Evolutionary conservation across 192 early-diverging fungal genomes (phyloP).

Genomic region (Borealophlyctis nickersoniae): DNA sequence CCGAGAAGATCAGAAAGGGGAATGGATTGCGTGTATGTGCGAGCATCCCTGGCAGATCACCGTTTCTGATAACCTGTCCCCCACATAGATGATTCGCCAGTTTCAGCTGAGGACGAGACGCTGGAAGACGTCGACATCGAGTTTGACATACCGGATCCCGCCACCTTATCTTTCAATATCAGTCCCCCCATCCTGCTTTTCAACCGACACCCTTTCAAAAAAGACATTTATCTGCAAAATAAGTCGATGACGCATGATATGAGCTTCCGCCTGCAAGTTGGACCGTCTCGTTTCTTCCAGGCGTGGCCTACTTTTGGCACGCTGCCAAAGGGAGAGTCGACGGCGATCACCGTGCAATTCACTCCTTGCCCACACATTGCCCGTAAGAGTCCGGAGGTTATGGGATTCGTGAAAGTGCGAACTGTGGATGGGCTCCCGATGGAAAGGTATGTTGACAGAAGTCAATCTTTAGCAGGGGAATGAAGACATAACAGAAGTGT

Average conservation of each 20-base stretch:
- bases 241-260: constrained; percentile 35
- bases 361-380: constrained; percentile 31
- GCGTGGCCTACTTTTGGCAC: constrained; percentile 38
- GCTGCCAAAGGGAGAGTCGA: constrained; percentile 15
- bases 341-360: constrained; percentile 24
- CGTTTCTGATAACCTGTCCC: too few relatives aligned
- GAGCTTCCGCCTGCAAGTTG: constrained; percentile 37
- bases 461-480: not conserved
- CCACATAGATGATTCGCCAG: too few relatives aligned
- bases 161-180: constrained; percentile 40
- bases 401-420: constrained; percentile 42
- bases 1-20: not conserved
- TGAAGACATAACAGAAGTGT: too few relatives aligned
- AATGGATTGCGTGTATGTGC: not conserved
- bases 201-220: constrained; percentile 38
- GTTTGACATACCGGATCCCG: constrained; percentile 17
- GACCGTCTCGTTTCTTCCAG: constrained; percentile 38
- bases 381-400: constrained; percentile 36
- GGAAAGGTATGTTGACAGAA: constrained; percentile 52
- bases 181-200: constrained; percentile 38
- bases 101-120: not conserved
- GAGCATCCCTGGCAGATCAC: not conserved
- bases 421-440: constrained; percentile 36
- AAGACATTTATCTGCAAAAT: constrained; percentile 44
- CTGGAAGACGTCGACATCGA: constrained; percentile 9